Evolutionary conservation across 139 green algal species (phyloP).

Genomic region (Protoeuglena noctilucae): DNA sequence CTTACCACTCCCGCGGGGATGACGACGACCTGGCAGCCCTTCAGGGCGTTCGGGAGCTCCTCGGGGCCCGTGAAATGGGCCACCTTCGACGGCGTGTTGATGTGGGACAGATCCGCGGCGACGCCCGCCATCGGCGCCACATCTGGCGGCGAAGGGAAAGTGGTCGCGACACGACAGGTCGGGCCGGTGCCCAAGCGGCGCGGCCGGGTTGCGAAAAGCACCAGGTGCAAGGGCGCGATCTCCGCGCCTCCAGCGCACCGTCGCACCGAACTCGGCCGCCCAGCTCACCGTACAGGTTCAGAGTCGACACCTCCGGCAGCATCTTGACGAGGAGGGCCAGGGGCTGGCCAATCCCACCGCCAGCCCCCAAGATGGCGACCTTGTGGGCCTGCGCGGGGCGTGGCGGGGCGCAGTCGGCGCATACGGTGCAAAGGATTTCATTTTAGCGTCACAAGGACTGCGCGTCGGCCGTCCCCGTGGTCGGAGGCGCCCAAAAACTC

Average conservation of each 20-base stretch:
- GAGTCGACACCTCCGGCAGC: slow-evolving; percentile 5
- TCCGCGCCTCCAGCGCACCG: neutral
- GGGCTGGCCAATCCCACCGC: slow-evolving; percentile 92
- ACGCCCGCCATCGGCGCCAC: slow-evolving; percentile 62
- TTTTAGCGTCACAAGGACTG: too few species aligned
- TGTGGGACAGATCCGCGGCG: slow-evolving; percentile 81
- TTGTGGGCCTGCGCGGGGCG: too few species aligned
- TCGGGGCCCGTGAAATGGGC: slow-evolving; percentile 39
- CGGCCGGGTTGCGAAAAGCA: too few species aligned
- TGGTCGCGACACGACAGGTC: neutral
- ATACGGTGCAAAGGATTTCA: too few species aligned
- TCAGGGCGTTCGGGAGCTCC: slow-evolving; percentile 59
- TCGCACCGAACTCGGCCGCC: neutral
- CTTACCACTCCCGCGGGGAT: slow-evolving; percentile 60
- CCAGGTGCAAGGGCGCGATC: slow-evolving; percentile 2
- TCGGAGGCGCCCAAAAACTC: too few species aligned
- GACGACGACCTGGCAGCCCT: slow-evolving; percentile 75
- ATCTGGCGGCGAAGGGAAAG: too few species aligned
- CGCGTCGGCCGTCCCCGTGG: too few species aligned
- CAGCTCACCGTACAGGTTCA: slow-evolving; percentile 50
- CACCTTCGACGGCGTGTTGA: slow-evolving; percentile 62
- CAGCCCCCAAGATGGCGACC: slow-evolving; percentile 85
- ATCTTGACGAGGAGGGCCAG: slow-evolving; percentile 86
- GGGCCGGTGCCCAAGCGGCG: neutral
- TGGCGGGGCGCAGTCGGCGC: too few species aligned